Percentiles rank a stretch among this genome's conserved stretches.
phyloP scores from a whole-genome alignment of 164 flowering plant genomes.

The Annona squamosa region DNA sequence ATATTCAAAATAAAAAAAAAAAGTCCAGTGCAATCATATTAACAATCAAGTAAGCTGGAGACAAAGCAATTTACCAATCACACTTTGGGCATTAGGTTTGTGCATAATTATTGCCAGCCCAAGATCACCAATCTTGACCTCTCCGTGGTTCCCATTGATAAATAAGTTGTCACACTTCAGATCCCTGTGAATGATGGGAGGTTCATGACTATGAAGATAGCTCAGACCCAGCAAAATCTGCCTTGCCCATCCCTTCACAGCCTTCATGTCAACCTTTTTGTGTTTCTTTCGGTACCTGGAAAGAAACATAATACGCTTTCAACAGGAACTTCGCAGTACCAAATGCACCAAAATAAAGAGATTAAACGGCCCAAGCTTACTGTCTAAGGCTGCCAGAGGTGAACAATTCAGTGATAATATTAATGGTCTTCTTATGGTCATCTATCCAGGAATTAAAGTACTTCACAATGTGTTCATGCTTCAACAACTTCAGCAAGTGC shows the following conservation, averaged over 20 bases:
- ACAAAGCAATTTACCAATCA: slow-evolving; percentile 34
- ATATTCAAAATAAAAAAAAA: too few relatives aligned
- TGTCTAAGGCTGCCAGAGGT: slow-evolving; percentile 70
- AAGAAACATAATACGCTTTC: background rate
- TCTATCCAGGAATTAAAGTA: slow-evolving; percentile 67
- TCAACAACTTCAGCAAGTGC: slow-evolving; percentile 46
- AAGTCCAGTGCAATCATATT: background rate
- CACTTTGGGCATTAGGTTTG: slow-evolving; percentile 44
- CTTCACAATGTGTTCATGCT: slow-evolving; percentile 51
- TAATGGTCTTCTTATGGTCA: slow-evolving; percentile 46
- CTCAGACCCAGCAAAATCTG: slow-evolving; percentile 52
- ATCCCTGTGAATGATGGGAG: slow-evolving; percentile 60
- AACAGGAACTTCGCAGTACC: slow-evolving; percentile 6
- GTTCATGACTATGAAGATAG: slow-evolving; percentile 57
- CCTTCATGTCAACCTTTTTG: slow-evolving; percentile 53
- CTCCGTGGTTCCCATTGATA: slow-evolving; percentile 60
- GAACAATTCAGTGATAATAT: slow-evolving; percentile 65
- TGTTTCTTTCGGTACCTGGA: slow-evolving; percentile 55
- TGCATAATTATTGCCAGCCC: slow-evolving; percentile 62
- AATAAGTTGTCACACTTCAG: slow-evolving; percentile 68
- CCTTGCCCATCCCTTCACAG: slow-evolving; percentile 63
- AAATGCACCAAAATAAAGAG: background rate
- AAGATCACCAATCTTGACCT: slow-evolving; percentile 65
- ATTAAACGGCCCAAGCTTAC: slow-evolving; percentile 25
- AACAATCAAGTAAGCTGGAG: background rate